phyloP scores from a whole-genome alignment of 1,284 basidiomycete genomes.

The Marasmius oreades region DNA sequence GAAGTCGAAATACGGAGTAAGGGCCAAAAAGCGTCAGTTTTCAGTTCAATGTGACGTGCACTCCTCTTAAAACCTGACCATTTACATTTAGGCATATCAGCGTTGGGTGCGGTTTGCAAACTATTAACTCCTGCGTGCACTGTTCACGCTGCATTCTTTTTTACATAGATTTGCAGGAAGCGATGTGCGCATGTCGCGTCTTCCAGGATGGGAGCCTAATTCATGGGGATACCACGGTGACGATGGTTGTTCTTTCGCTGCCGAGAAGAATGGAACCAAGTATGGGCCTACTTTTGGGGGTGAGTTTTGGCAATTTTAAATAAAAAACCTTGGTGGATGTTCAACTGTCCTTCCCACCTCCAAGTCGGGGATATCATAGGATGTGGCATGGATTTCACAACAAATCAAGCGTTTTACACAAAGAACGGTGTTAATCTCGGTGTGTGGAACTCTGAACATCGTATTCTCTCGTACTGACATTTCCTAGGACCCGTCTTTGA shows the following conservation, averaged over 20 bases:
- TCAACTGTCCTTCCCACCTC: no score
- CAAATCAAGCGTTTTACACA: constrained; percentile 80
- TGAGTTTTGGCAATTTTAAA: constrained; percentile 31
- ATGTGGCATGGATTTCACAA: constrained; percentile 86
- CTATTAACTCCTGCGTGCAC: neutral
- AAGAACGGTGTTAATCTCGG: constrained; percentile 83
- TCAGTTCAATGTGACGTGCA: constrained; percentile 13
- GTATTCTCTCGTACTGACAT: constrained; percentile 2
- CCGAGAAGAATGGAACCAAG: constrained; percentile 66
- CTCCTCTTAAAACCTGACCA: constrained; percentile 12
- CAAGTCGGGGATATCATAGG: constrained; percentile 83
- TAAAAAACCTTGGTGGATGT: constrained; percentile 4
- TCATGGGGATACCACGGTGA: constrained; percentile 98
- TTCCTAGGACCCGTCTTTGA: constrained; percentile 65
- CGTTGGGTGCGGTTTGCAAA: constrained; percentile 54
- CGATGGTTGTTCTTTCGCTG: constrained; percentile 78
- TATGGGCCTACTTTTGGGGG: constrained; percentile 78
- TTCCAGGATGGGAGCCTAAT: constrained; percentile 86
- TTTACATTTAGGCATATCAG: constrained; percentile 65
- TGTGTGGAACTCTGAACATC: constrained; percentile 27
- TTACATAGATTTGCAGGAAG: constrained; percentile 46
- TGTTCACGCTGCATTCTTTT: constrained; percentile 11
- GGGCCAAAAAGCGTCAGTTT: constrained; percentile 70
- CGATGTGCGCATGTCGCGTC: constrained; percentile 62
- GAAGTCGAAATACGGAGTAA: constrained; percentile 81